These are phyloP conservation scores for Lentinula novae-zelandiae DNA, from an alignment of 1,284 basidiomycete genomes.

Conservation along the genomic window DNA sequence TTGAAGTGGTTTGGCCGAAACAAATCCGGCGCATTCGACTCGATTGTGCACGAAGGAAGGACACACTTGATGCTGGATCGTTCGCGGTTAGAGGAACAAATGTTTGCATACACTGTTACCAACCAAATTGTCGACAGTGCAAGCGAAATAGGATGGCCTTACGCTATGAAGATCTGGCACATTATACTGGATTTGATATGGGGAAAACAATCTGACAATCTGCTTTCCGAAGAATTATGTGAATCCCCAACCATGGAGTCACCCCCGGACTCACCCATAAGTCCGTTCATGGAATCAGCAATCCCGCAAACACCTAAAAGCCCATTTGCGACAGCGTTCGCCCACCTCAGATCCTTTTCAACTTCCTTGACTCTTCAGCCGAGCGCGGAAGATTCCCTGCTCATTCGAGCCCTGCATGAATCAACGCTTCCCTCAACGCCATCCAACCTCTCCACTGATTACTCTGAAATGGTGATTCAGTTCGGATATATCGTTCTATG, in stretches of 20 bases:
- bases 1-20: conserved; percentile 63
- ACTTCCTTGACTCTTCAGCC: not conserved
- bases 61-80: conserved; percentile 57
- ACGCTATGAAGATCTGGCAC: conserved; percentile 62
- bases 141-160: conserved; percentile 84
- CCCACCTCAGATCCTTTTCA: conserved; percentile 33
- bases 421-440: conserved; percentile 69
- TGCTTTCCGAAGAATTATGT: not conserved
- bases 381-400: not conserved
- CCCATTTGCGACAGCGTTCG: conserved; percentile 61
- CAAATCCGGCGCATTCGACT: conserved; percentile 27
- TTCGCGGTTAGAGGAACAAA: conserved; percentile 80
- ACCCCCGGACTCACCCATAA: not conserved
- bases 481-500: conserved; percentile 93
- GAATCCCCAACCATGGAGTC: not conserved
- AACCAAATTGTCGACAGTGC: conserved; percentile 59
- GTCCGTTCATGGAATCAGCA: not conserved
- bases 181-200: conserved; percentile 14
- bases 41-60: conserved; percentile 17
- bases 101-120: conserved; percentile 94
- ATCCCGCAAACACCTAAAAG: conserved; percentile 13
- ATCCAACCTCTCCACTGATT: conserved; percentile 82
- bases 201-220: not conserved
- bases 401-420: conserved; percentile 40
- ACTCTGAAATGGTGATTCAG: conserved; percentile 94